phyloP scores from a whole-genome alignment of 2,329 filamentous ascomycete species.

The Nemania sp. region DNA sequence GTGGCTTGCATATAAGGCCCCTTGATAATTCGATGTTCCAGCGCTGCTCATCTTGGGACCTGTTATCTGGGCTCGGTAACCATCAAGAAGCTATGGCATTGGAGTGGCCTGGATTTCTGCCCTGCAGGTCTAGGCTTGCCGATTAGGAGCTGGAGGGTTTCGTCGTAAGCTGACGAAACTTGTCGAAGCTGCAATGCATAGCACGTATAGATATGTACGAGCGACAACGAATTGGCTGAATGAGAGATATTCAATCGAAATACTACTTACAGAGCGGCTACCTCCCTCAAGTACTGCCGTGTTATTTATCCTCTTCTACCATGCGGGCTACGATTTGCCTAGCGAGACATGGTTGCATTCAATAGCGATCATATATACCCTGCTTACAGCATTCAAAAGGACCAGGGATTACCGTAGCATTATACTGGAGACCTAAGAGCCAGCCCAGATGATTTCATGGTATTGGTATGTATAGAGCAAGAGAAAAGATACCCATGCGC shows the following conservation, averaged over 20 bases:
- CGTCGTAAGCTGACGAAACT: background rate
- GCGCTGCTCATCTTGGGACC: background rate
- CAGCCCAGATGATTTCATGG: no score
- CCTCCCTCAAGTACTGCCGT: background rate
- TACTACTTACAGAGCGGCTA: background rate
- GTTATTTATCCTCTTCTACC: no score
- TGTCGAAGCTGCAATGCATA: background rate
- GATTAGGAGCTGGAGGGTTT: conserved; percentile 1
- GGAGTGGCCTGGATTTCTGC: background rate
- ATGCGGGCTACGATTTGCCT: no score
- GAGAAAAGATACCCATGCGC: background rate
- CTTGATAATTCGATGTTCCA: background rate
- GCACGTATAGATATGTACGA: background rate
- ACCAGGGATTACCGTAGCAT: no score
- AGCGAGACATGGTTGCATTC: background rate
- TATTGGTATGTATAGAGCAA: background rate
- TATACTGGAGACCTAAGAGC: no score
- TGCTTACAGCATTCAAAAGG: no score
- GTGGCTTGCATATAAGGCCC: background rate
- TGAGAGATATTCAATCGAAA: background rate
- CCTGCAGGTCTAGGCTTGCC: conserved; percentile 1
- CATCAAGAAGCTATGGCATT: background rate
- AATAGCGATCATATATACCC: background rate
- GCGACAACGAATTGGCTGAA: background rate
- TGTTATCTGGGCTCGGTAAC: background rate